These are phyloP conservation scores for Coniochaeta sp. DNA, from an alignment of 2,329 filamentous ascomycete species.

Conservation along the genomic window DNA sequence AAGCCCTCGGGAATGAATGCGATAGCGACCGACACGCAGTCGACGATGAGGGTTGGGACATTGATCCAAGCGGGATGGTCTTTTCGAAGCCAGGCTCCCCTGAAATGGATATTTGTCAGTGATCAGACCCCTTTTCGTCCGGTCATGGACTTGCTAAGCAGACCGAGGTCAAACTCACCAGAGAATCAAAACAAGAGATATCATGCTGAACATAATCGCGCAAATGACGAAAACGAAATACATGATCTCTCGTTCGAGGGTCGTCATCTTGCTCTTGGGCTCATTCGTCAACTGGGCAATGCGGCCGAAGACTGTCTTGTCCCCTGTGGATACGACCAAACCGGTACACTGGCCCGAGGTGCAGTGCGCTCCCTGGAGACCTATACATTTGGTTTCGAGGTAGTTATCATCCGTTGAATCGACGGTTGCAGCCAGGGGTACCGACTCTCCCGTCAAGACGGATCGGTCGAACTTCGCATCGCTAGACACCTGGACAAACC, in stretches of 20 bases:
- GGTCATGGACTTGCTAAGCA: too few relatives aligned
- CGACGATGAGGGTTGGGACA: conserved; percentile 64
- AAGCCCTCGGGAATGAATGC: conserved; percentile 72
- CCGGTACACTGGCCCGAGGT: conserved; percentile 60
- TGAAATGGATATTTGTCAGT: too few relatives aligned
- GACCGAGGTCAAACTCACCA: conserved; percentile 39
- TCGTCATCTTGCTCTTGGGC: conserved; percentile 60
- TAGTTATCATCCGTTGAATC: conserved; percentile 67
- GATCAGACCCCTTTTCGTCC: too few relatives aligned
- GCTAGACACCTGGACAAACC: conserved; percentile 60
- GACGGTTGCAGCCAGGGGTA: conserved; percentile 54
- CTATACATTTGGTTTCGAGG: conserved; percentile 69
- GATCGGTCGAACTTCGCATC: conserved; percentile 68
- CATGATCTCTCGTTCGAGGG: conserved; percentile 64
- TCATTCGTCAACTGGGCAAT: conserved; percentile 67
- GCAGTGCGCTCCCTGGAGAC: conserved; percentile 73
- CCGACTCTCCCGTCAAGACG: conserved; percentile 65
- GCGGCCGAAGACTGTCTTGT: conserved; percentile 67
- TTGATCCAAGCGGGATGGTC: conserved; percentile 64
- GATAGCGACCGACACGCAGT: conserved; percentile 64
- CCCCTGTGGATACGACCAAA: conserved; percentile 64
- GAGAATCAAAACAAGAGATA: conserved; percentile 56
- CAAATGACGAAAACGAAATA: conserved; percentile 68
- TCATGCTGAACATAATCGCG: conserved; percentile 56
- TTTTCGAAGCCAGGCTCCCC: conserved; percentile 54